phyloP scores from a whole-genome alignment of 805 yeast genomes.

The Tetrapisispora namnaoensis region DNA sequence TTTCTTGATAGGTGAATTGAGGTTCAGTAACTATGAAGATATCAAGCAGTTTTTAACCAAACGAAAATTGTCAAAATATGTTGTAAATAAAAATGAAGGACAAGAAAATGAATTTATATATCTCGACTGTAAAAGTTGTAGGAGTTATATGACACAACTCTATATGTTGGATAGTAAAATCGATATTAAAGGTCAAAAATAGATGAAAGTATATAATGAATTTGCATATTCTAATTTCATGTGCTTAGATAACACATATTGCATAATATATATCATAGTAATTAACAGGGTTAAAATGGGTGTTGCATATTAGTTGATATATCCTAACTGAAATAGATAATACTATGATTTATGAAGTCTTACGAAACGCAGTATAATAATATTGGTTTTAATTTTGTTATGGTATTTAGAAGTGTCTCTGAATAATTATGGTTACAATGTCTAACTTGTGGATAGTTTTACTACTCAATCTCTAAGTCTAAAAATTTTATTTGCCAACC shows the following conservation, averaged over 20 bases:
- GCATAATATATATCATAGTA: too few species aligned
- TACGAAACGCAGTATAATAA: not conserved
- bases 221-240: not conserved
- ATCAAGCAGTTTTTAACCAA: constrained; percentile 35
- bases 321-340: too few species aligned
- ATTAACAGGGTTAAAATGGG: too few species aligned
- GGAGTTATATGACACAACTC: constrained; percentile 29
- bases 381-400: not conserved
- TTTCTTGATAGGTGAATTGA: constrained; percentile 32
- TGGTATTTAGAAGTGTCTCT: not conserved
- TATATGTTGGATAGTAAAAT: constrained; percentile 42
- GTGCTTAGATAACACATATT: not conserved
- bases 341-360: not conserved
- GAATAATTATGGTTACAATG: not conserved
- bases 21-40: constrained; percentile 33
- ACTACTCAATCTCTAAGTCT: constrained; percentile 3
- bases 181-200: constrained; percentile 80
- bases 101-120: constrained; percentile 23
- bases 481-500: constrained; percentile 6
- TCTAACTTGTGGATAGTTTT: not conserved
- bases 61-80: constrained; percentile 30
- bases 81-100: constrained; percentile 24
- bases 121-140: constrained; percentile 29
- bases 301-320: too few species aligned
- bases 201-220: not conserved